These are phyloP conservation scores for Postia placenta DNA, from an alignment of 768 basidiomycete genomes.

Conservation along the genomic window DNA sequence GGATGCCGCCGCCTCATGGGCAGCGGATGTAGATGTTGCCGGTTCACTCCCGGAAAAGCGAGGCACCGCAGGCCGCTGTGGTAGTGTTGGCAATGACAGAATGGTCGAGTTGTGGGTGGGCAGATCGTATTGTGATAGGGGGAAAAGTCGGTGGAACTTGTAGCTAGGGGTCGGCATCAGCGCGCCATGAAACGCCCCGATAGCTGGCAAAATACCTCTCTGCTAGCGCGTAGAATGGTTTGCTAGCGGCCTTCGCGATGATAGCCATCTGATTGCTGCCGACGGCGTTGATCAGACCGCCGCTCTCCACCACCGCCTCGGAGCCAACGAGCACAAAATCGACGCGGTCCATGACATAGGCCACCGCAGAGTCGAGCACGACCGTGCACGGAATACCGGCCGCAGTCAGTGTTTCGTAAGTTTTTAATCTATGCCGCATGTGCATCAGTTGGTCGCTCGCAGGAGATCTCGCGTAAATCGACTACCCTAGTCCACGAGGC, in stretches of 20 bases:
- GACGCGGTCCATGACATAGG: constrained; percentile 94
- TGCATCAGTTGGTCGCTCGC: constrained; percentile 6
- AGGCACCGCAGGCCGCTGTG: neutral
- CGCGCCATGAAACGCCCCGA: neutral
- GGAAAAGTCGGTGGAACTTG: constrained; percentile 96
- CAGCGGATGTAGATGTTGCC: constrained; percentile 2
- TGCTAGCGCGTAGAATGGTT: constrained; percentile 93
- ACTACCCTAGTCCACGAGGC: constrained; percentile 83
- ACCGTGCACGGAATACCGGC: constrained; percentile 94
- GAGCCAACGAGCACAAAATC: constrained; percentile 95
- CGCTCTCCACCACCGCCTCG: constrained; percentile 97
- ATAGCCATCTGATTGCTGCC: constrained; percentile 97
- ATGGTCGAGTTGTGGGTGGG: constrained; percentile 75
- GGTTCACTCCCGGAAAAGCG: constrained; percentile 9
- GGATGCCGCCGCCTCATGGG: constrained; percentile 4
- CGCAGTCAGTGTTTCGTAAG: constrained; percentile 79
- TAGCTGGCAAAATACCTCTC: constrained; percentile 54
- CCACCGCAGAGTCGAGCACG: constrained; percentile 93
- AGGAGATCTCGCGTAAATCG: constrained; percentile 15
- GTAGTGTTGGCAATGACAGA: constrained; percentile 55
- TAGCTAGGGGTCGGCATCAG: constrained; percentile 47
- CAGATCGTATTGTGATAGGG: constrained; percentile 85
- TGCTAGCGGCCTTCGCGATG: constrained; percentile 89
- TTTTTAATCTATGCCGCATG: constrained; percentile 63
- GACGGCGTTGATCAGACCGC: constrained; percentile 86